Conservation (phyloP, 169 alveolate species). For the Plasmodium knowlesi region DNA sequence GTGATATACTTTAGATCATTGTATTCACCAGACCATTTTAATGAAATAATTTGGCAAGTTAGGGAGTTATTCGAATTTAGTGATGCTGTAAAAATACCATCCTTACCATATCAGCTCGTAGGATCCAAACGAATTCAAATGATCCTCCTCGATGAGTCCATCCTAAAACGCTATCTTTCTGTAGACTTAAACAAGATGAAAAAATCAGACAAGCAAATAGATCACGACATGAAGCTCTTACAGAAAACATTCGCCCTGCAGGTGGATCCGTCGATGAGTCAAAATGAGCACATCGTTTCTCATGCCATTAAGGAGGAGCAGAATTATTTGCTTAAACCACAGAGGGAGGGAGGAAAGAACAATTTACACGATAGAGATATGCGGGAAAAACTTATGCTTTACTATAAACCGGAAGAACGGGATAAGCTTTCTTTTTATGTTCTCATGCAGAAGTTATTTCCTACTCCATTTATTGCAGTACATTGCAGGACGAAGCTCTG, state of each 20-base stretch:
- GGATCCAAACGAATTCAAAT: conserved; percentile 87
- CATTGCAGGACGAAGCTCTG: conserved; percentile 22
- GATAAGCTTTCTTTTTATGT: conserved; percentile 28
- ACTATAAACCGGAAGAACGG: conserved; percentile 53
- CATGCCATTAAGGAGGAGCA: conserved; percentile 74
- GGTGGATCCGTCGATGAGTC: conserved; percentile 38
- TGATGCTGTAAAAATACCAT: conserved; percentile 87
- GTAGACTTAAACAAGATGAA: conserved; percentile 11
- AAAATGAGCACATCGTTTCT: conserved; percentile 30
- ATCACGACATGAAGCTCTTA: conserved; percentile 8
- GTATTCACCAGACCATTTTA: conserved; percentile 80
- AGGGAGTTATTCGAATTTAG: conserved; percentile 83
- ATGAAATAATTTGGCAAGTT: conserved; percentile 81
- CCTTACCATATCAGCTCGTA: conserved; percentile 83
- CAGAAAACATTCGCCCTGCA: conserved; percentile 76
- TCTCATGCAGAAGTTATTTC: conserved; percentile 56
- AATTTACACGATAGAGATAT: conserved; percentile 81
- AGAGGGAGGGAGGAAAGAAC: conserved; percentile 90
- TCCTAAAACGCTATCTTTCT: conserved; percentile 40
- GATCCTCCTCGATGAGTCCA: conserved; percentile 78
- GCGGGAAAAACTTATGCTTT: conserved; percentile 66
- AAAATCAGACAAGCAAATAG: conserved; percentile 52
- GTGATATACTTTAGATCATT: conserved; percentile 82
- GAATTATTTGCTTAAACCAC: conserved; percentile 85
- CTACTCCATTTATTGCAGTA: conserved; percentile 22